phyloP scores from a whole-genome alignment of 768 basidiomycete species.

The Suillus tomentosus region DNA sequence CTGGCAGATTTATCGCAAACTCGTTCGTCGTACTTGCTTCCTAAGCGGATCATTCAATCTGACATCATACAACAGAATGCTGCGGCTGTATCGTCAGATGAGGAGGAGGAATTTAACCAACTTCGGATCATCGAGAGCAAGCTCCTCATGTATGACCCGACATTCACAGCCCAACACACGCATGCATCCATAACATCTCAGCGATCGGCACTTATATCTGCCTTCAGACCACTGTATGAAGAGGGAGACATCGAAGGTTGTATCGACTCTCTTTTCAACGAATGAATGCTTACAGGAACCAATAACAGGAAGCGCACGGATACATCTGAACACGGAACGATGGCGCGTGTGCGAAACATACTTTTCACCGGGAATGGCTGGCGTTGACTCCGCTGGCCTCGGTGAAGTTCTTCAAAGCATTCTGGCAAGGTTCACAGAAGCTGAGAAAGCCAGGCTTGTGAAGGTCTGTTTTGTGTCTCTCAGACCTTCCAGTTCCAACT shows the following conservation, averaged over 20 bases:
- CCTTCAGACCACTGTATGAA: constrained; percentile 80
- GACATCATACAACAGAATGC: constrained; percentile 52
- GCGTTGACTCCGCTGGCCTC: constrained; percentile 91
- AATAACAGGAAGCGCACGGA: constrained; percentile 59
- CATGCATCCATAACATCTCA: constrained; percentile 75
- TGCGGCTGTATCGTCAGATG: constrained; percentile 75
- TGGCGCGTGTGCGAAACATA: constrained; percentile 91
- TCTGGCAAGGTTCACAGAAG: constrained; percentile 66
- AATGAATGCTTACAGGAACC: neutral
- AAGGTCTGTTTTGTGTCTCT: constrained; percentile 49
- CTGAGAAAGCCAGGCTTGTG: constrained; percentile 71
- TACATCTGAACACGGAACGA: constrained; percentile 89
- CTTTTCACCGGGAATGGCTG: constrained; percentile 93
- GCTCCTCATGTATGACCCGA: constrained; percentile 80
- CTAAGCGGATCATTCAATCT: neutral
- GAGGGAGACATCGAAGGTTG: constrained; percentile 71
- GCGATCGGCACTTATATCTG: constrained; percentile 81
- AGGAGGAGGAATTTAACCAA: constrained; percentile 80
- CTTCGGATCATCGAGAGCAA: constrained; percentile 78
- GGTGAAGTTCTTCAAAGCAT: constrained; percentile 91
- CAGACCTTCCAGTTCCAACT: neutral
- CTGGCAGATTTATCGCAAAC: constrained; percentile 97
- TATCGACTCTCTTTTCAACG: neutral
- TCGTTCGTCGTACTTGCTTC: constrained; percentile 52
- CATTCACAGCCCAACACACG: constrained; percentile 80